phyloP scores from a whole-genome alignment of 768 basidiomycete species.

The Boletellus ananas region DNA sequence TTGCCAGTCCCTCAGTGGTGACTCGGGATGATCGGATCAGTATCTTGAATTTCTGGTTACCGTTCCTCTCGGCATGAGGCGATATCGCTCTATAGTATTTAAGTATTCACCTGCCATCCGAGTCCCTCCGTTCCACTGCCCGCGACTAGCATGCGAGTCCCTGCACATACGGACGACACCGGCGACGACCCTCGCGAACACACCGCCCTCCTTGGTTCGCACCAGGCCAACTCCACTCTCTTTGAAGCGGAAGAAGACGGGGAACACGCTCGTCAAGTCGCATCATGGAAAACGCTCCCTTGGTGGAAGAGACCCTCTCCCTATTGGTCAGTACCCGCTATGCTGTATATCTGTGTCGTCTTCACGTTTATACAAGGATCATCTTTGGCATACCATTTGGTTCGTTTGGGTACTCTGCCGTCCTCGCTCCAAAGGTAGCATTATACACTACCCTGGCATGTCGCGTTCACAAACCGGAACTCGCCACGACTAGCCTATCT shows the following conservation, averaged over 20 bases:
- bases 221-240: too few species aligned
- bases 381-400: slow-evolving; percentile 50
- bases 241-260: slow-evolving; percentile 21
- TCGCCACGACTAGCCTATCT: slow-evolving; percentile 19
- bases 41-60: too few species aligned
- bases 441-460: slow-evolving; percentile 74
- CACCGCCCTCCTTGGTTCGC: too few species aligned
- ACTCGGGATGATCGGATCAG: too few species aligned
- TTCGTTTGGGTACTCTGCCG: slow-evolving; percentile 51
- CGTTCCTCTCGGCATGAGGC: too few species aligned
- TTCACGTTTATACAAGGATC: slow-evolving; percentile 43
- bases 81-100: too few species aligned
- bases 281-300: slow-evolving; percentile 37
- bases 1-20: too few species aligned
- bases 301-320: slow-evolving; percentile 79
- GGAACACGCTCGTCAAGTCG: slow-evolving; percentile 26
- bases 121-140: too few species aligned
- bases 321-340: slow-evolving; percentile 51
- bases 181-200: too few species aligned
- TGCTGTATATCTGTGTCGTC: neutral
- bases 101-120: too few species aligned
- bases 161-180: too few species aligned
- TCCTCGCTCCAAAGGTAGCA: slow-evolving; percentile 68
- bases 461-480: slow-evolving; percentile 56
- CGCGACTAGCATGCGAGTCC: too few species aligned